Percentiles rank a stretch among this genome's conserved stretches.
Conservation (phyloP, 2,329 filamentous ascomycete genomes). For the Botryotinia narcissicola region DNA sequence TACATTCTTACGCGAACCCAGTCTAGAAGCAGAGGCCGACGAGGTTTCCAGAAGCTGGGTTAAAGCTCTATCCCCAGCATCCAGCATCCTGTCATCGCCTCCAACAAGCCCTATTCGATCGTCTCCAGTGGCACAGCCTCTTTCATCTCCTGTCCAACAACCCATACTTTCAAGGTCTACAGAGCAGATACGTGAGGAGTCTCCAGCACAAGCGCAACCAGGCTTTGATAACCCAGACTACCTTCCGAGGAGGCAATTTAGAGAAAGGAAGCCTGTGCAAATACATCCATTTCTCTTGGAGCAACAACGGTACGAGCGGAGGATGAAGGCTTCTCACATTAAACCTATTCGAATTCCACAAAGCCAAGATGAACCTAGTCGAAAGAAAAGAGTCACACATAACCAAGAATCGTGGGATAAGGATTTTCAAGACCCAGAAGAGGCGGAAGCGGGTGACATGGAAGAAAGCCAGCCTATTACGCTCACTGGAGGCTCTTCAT, state of each 20-base stretch:
- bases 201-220: not conserved
- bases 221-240: not conserved
- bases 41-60: conserved; percentile 43
- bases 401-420: conserved; percentile 31
- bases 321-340: conserved; percentile 35
- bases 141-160: not conserved
- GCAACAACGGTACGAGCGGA: conserved; percentile 36
- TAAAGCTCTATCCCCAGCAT: conserved; percentile 39
- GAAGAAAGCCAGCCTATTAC: conserved; percentile 33
- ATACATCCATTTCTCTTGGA: conserved; percentile 39
- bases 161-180: not conserved
- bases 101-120: conserved; percentile 22
- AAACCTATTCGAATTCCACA: conserved; percentile 34
- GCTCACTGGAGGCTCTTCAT: conserved; percentile 26
- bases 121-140: not conserved
- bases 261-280: conserved; percentile 38
- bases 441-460: conserved; percentile 16
- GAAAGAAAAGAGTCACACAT: conserved; percentile 17
- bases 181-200: not conserved
- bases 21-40: conserved; percentile 31
- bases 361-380: conserved; percentile 27
- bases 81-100: conserved; percentile 35
- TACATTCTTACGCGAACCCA: not conserved
- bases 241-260: conserved; percentile 16
- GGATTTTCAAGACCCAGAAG: conserved; percentile 28